Evolutionary conservation across 768 basidiomycete species (phyloP).

Genomic region (Nevesoporus exiguus): DNA sequence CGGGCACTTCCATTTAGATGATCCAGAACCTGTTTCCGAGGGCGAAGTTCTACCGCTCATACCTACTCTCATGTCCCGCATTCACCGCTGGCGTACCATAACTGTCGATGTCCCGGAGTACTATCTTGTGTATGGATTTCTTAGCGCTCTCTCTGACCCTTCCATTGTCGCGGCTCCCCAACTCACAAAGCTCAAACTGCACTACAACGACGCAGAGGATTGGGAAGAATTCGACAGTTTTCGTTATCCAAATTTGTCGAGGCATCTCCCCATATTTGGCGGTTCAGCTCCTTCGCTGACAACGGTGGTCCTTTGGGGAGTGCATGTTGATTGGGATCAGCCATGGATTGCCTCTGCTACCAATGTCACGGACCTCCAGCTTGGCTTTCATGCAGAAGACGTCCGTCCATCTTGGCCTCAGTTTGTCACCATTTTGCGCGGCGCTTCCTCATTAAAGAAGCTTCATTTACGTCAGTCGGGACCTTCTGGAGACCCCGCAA

Average conservation of each 20-base stretch:
- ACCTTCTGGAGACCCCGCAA: background rate
- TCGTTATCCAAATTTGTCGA: background rate
- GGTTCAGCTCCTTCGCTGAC: background rate
- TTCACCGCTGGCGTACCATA: background rate
- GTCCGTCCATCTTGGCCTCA: background rate
- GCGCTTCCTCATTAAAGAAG: background rate
- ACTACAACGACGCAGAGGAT: background rate
- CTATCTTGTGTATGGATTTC: background rate
- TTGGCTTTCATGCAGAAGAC: background rate
- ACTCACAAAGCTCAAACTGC: background rate
- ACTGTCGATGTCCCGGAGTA: background rate
- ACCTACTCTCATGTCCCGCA: background rate
- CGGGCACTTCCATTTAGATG: no score
- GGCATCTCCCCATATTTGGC: background rate
- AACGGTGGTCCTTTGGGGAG: background rate
- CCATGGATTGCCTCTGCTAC: background rate
- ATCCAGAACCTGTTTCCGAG: background rate
- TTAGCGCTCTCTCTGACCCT: background rate
- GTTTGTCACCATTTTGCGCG: background rate
- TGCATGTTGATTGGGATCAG: background rate
- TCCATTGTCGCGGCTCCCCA: background rate
- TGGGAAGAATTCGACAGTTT: background rate
- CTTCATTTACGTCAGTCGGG: background rate
- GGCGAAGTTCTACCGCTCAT: background rate
- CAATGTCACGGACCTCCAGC: background rate